Base-by-base conservation (phyloP, 2,329 filamentous ascomycete species). In the Paracoccidioides lutzii region DNA sequence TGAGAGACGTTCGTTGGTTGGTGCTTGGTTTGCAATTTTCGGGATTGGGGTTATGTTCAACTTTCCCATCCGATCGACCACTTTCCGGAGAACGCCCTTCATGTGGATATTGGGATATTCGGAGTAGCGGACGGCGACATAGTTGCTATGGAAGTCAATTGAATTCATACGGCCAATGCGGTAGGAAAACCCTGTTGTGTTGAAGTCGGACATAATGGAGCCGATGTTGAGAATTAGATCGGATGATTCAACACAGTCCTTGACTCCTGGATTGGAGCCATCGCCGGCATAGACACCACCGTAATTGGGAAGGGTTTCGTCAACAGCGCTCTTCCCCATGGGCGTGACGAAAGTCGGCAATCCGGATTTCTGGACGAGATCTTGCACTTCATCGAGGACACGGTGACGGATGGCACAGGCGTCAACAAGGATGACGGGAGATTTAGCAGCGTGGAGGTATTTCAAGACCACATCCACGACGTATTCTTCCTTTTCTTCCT, bases 271-370 rank as follows among this genome's bases (percentile, higher is more conserved):
- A 53, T 82, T 79, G 32, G 84, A 88, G 41, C 84, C 87, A 58
- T 79, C 78, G n/a, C 88, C 88, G 3, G 85, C 85, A 67, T 93
- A 93, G 5, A 94, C 86, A 59, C 89, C 89, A 33, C 86, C 86
- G 63, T 85, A 93, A 63, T 80, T 85, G 6, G 78, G 73, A 46
- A 85, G 78, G 4, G 79, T 80, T 69, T 94, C 88, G 65, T 91
- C 80, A 52, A 94, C 78, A 33, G 85, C 85, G 22, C 87, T 81
- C 73, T 93, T 94, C 44, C 88, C 88, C 85, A 93, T 93, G 10
- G 88, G 87, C 0, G 87, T 87, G 15, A 89, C 85, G 62, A 91
- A 91, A 0, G 87, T 84, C 4, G 89, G 88, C 5, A 94, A 75
- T 6, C 80, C 75, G 0, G 87, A 87, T 72, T 84, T 87, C 55